Percentiles rank a stretch among this genome's conserved stretches.
phyloP scores from a whole-genome alignment of 1,139 yeast genomes.

The Nakaseomyces glabratus region DNA sequence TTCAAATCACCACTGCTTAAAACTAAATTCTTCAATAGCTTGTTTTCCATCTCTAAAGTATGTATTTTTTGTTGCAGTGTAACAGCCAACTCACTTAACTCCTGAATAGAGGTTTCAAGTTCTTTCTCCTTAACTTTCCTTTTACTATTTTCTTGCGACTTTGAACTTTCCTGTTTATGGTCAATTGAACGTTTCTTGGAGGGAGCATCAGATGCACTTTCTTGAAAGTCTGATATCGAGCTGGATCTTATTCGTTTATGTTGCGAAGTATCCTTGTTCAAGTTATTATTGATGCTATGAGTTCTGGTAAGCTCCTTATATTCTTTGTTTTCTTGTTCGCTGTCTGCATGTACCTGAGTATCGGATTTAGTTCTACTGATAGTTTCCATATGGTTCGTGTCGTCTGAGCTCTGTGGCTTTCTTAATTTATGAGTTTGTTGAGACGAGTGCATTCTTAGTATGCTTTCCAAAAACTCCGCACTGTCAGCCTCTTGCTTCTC shows the following conservation, averaged over 20 bases:
- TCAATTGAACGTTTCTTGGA: slow-evolving; percentile 5
- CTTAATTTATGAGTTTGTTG: neutral
- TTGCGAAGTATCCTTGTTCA: neutral
- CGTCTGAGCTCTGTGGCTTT: neutral
- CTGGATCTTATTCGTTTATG: slow-evolving; percentile 2
- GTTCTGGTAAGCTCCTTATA: neutral
- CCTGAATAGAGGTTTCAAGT: slow-evolving; percentile 60
- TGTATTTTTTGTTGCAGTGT: slow-evolving; percentile 52
- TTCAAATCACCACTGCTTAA: slow-evolving; percentile 42
- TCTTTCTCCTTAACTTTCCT: slow-evolving; percentile 79
- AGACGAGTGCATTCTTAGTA: slow-evolving; percentile 4
- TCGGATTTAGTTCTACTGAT: slow-evolving; percentile 2
- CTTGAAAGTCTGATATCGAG: slow-evolving; percentile 4
- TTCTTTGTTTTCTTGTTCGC: neutral
- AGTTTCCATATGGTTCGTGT: slow-evolving; percentile 1
- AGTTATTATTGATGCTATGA: slow-evolving; percentile 1
- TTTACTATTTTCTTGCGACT: slow-evolving; percentile 31
- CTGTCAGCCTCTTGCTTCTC: neutral
- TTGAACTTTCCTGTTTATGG: neutral
- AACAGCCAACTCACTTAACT: slow-evolving; percentile 52
- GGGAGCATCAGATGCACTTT: slow-evolving; percentile 5
- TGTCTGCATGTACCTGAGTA: slow-evolving; percentile 1
- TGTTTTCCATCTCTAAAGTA: slow-evolving; percentile 78
- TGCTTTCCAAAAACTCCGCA: slow-evolving; percentile 4
- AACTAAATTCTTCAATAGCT: slow-evolving; percentile 64